phyloP scores from a whole-genome alignment of 1,139 yeast genomes.

The Debaryomycetaceae sp. region DNA sequence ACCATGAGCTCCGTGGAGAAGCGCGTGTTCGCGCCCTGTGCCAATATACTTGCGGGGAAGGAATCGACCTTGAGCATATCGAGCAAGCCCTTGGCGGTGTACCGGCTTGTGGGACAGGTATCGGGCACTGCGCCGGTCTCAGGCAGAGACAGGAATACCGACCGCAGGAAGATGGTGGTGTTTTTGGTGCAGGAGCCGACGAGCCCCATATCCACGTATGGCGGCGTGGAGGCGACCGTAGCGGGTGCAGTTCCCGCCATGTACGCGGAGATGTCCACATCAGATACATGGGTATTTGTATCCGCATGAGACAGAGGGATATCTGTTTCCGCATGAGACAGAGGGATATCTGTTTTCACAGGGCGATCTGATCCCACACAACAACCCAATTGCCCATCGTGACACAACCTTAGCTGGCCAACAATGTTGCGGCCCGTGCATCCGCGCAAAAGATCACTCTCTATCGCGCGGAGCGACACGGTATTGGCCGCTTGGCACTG shows the following conservation, averaged over 20 bases:
- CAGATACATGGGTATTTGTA: background rate
- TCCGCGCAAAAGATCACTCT: conserved; percentile 19
- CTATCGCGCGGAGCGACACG: conserved; percentile 22
- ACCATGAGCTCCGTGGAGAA: conserved; percentile 30
- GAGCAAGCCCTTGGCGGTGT: conserved; percentile 9
- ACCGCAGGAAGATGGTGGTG: too few species aligned
- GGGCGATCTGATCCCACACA: too few species aligned
- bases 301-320: too few species aligned
- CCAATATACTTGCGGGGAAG: conserved; percentile 16
- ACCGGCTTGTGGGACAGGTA: conserved; percentile 8
- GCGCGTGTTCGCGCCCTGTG: conserved; percentile 4
- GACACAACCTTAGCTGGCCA: too few species aligned
- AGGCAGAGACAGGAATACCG: background rate
- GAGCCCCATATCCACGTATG: background rate
- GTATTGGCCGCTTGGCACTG: conserved; percentile 15
- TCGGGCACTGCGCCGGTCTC: too few species aligned
- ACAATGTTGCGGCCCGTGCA: conserved; percentile 21
- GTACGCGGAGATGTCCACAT: background rate
- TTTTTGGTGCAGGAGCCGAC: background rate
- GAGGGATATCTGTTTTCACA: conserved; percentile 18
- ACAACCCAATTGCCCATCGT: too few species aligned
- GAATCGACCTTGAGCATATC: conserved; percentile 21
- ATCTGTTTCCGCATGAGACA: conserved; percentile 5
- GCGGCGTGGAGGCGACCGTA: background rate
- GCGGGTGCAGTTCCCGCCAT: background rate